Base-by-base conservation (phyloP, 768 basidiomycete species). In the Tylopilus balloui region DNA sequence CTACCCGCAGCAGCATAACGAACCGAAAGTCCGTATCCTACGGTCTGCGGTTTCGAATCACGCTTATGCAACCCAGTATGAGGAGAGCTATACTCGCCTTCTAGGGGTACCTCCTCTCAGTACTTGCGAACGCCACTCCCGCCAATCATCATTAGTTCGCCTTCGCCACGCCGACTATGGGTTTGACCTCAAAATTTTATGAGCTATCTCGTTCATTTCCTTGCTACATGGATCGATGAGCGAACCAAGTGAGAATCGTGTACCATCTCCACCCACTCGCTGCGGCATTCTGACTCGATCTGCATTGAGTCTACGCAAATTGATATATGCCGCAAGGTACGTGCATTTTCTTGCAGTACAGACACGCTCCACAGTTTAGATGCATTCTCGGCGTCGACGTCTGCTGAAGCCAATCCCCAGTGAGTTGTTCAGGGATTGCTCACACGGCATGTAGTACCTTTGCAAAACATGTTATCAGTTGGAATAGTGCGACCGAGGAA, bases 31-130 rank as follows among this genome's bases (percentile, higher is more conserved):
- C 29, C 23, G 15, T 29, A 17, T 3, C n/a, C 3, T n/a, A n/a
- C 23, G 3, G 21, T 35, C 40, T 38, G 28, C 5, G 14, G 21
- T 25, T 44, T 50, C 23, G 11, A n/a, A 21, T 48, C 28, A 41
- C 6, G 19, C 25, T 2, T 24, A 27, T 25, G 34, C 4, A n/a
- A 13, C 15, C 1, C 14, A 46, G 7, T 28, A 24, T n/a, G 0
- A 31, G 42, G 42, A 39, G 3, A 29, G n/a, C 1, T 47, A 13
- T 47, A 47, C 59, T 57, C 21, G 42, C 47, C 59, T 34, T 17
- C 34, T 27, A 3, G 15, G 6, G 2, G 20, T 4, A n/a, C n/a
- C n/a, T 7, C 15, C 34, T 11, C 17, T 38, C n/a, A 10, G 17
- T 8, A 32, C 32, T 48, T 15, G 31, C 6, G 7, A 31, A 45